Percentiles rank a stretch among this genome's conserved stretches.
Evolutionary conservation across 1,284 basidiomycete species (phyloP).

Genomic region (Pterulicium gracile): DNA sequence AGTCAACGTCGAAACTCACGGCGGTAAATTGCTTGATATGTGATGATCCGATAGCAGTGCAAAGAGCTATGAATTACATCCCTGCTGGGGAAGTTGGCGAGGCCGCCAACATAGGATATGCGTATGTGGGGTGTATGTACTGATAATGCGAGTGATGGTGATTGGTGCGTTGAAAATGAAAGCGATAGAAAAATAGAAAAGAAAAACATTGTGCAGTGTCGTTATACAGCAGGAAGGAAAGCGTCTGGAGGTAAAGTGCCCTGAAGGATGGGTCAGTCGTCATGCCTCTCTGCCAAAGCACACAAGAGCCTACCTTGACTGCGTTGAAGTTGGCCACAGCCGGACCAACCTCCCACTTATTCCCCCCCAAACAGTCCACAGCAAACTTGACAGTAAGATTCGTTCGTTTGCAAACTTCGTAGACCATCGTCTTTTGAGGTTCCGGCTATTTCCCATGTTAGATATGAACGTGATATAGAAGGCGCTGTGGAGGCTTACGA

Average conservation of each 20-base stretch:
- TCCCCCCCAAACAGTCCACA: constrained; percentile 72
- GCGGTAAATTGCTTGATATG: too few species aligned
- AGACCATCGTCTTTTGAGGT: constrained; percentile 52
- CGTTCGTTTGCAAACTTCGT: constrained; percentile 61
- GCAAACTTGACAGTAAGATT: constrained; percentile 67
- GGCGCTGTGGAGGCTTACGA: constrained; percentile 53
- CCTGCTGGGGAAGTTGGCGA: too few species aligned
- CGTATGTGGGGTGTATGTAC: too few species aligned
- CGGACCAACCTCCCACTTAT: constrained; percentile 69
- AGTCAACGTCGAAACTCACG: too few species aligned
- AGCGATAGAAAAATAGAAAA: neutral
- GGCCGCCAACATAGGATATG: too few species aligned
- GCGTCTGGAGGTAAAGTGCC: constrained; percentile 16
- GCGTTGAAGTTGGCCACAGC: constrained; percentile 77
- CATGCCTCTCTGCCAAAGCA: too few species aligned
- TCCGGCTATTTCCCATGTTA: constrained; percentile 42
- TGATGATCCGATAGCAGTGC: too few species aligned
- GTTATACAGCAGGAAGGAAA: constrained; percentile 9
- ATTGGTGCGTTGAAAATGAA: neutral
- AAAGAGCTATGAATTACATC: too few species aligned
- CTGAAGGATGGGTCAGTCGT: too few species aligned
- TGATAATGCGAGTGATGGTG: too few species aligned
- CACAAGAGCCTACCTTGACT: constrained; percentile 48
- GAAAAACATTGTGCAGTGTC: neutral
- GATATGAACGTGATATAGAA: too few species aligned